Percentiles rank a stretch among this genome's conserved stretches.
Evolutionary conservation across 1,284 basidiomycete species (phyloP).

Genomic region (Rhizoctonia solani): DNA sequence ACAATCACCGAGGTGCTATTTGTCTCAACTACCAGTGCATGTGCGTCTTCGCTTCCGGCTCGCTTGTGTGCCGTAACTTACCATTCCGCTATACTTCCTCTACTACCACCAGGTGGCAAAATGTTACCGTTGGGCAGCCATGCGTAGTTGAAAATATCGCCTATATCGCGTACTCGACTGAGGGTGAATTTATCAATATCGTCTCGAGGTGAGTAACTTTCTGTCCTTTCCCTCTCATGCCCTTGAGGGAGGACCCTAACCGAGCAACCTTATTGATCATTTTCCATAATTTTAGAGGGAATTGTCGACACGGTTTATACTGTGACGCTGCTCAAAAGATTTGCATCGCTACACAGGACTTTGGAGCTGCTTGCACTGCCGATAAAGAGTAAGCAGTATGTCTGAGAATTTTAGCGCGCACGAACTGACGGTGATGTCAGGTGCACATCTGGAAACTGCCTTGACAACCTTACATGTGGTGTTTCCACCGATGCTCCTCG

Average conservation of each 20-base stretch:
- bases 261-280: constrained; percentile 4
- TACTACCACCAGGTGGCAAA: constrained; percentile 64
- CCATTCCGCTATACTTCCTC: constrained; percentile 10
- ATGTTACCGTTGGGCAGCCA: constrained; percentile 63
- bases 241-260: background rate
- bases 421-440: constrained; percentile 47
- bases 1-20: constrained; percentile 79
- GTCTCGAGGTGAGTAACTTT: constrained; percentile 77
- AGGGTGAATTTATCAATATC: constrained; percentile 69
- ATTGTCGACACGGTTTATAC: constrained; percentile 68
- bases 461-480: constrained; percentile 64
- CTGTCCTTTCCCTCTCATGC: constrained; percentile 37
- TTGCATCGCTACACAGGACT: constrained; percentile 63
- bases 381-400: constrained; percentile 85
- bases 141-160: constrained; percentile 78
- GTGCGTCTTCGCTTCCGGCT: constrained; percentile 55
- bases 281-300: constrained; percentile 53
- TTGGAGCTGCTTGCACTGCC: constrained; percentile 65
- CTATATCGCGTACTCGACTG: constrained; percentile 67
- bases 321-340: constrained; percentile 65
- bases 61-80: background rate
- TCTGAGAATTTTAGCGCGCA: background rate
- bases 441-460: constrained; percentile 77
- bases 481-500: constrained; percentile 62
- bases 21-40: constrained; percentile 81